Percentiles rank a stretch among this genome's conserved stretches.
phyloP scores from a whole-genome alignment of 441 rosid species.

The Euphorbia schlechtendalii region DNA sequence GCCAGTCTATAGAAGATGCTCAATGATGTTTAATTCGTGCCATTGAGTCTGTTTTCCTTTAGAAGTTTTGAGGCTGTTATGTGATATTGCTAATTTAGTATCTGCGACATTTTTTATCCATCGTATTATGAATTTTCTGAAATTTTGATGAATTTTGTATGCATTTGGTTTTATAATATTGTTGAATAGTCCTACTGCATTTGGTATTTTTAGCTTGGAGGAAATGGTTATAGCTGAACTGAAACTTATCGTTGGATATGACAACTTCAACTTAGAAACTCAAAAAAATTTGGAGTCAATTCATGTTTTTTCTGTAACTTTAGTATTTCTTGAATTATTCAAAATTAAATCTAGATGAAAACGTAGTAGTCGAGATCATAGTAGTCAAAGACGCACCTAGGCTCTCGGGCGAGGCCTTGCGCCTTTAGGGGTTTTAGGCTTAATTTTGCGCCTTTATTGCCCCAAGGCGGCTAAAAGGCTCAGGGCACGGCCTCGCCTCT shows the following conservation, averaged over 20 bases:
- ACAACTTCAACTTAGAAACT: too few species aligned
- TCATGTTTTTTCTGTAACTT: neutral
- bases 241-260: neutral
- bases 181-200: slow-evolving; percentile 3
- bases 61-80: slow-evolving; percentile 5
- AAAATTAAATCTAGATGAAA: too few species aligned
- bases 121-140: neutral
- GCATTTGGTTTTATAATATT: slow-evolving; percentile 1
- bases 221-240: neutral
- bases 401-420: too few species aligned
- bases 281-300: neutral
- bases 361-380: too few species aligned
- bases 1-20: slow-evolving; percentile 48
- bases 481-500: too few species aligned
- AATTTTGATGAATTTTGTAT: too few species aligned
- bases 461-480: too few species aligned
- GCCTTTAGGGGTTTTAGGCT: too few species aligned
- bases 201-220: too few species aligned
- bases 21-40: slow-evolving; percentile 23
- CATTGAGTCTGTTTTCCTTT: slow-evolving; percentile 6
- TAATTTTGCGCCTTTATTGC: too few species aligned
- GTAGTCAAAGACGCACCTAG: too few species aligned
- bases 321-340: neutral
- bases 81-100: slow-evolving; percentile 7
- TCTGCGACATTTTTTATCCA: neutral